phyloP scores from a whole-genome alignment of 192 early-diverging fungal species.

The Gamsiella multidivaricata region DNA sequence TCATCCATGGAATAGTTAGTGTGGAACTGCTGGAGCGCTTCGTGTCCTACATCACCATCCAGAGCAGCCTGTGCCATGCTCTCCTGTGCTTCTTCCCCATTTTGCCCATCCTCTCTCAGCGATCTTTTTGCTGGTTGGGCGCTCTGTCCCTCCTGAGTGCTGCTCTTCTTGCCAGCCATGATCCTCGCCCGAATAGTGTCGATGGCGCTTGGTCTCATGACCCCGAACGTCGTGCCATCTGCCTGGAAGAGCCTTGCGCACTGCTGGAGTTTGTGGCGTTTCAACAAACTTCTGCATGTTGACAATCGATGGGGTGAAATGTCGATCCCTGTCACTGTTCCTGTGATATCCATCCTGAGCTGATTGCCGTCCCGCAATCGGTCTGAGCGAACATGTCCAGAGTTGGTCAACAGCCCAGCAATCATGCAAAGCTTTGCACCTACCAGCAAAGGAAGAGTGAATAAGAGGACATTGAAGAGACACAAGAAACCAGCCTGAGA shows the following conservation, averaged over 20 bases:
- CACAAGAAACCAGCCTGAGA: neutral
- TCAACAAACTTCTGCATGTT: conserved; percentile 78
- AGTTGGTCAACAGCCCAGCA: conserved; percentile 70
- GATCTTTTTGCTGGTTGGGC: conserved; percentile 2
- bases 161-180: conserved; percentile 18
- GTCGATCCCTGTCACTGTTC: conserved; percentile 95
- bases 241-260: conserved; percentile 76
- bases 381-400: conserved; percentile 52
- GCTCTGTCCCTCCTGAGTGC: neutral
- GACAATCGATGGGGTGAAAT: conserved; percentile 76
- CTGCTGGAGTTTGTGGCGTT: conserved; percentile 71
- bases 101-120: conserved; percentile 6
- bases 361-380: conserved; percentile 19
- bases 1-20: conserved; percentile 2
- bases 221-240: conserved; percentile 86
- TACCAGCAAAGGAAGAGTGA: neutral
- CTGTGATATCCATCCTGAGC: conserved; percentile 60
- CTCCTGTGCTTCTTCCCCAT: neutral
- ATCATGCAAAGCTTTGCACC: conserved; percentile 89
- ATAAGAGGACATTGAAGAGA: neutral
- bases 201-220: conserved; percentile 71
- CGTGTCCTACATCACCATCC: too few relatives aligned
- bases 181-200: conserved; percentile 44
- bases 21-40: conserved; percentile 14
- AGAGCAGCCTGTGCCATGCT: too few relatives aligned